These are phyloP conservation scores for Citrus mangshanensis DNA, from an alignment of 345 rosid species.

Conservation along the genomic window DNA sequence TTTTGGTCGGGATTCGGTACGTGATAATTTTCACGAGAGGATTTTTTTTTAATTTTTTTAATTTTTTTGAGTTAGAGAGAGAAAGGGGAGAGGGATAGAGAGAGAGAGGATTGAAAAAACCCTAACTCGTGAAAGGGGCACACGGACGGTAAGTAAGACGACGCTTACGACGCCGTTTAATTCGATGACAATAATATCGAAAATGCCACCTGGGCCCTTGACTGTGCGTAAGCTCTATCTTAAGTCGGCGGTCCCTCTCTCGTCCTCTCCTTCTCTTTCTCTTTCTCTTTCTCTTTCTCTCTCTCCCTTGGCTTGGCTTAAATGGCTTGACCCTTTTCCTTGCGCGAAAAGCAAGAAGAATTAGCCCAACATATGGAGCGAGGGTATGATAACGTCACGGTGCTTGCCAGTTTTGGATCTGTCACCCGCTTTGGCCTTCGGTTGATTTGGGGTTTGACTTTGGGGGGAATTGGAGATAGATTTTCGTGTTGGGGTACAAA, in stretches of 20 bases:
- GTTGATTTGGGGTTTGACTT: background rate
- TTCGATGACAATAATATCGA: background rate
- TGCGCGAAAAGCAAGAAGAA: slow-evolving; percentile 24
- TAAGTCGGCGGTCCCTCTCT: slow-evolving; percentile 21
- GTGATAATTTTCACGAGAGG: slow-evolving; percentile 15
- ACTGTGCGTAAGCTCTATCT: background rate
- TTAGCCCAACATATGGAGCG: no score
- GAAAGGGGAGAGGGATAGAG: background rate
- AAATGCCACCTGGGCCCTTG: background rate
- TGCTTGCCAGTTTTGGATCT: background rate
- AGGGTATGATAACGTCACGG: background rate
- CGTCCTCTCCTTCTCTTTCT: background rate
- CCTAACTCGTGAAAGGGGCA: slow-evolving; percentile 10
- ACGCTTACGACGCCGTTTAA: slow-evolving; percentile 17
- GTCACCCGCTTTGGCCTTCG: background rate
- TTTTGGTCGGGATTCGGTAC: background rate
- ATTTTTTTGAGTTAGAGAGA: background rate
- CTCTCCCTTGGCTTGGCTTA: background rate
- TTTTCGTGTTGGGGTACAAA: background rate
- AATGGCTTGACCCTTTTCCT: slow-evolving; percentile 7
- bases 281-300: background rate
- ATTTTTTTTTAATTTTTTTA: background rate
- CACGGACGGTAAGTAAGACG: background rate
- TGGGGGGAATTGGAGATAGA: background rate
- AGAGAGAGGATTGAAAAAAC: slow-evolving; percentile 6